These are phyloP conservation scores for Xylaria sp. DNA, from an alignment of 2,329 filamentous ascomycete genomes.

Conservation along the genomic window DNA sequence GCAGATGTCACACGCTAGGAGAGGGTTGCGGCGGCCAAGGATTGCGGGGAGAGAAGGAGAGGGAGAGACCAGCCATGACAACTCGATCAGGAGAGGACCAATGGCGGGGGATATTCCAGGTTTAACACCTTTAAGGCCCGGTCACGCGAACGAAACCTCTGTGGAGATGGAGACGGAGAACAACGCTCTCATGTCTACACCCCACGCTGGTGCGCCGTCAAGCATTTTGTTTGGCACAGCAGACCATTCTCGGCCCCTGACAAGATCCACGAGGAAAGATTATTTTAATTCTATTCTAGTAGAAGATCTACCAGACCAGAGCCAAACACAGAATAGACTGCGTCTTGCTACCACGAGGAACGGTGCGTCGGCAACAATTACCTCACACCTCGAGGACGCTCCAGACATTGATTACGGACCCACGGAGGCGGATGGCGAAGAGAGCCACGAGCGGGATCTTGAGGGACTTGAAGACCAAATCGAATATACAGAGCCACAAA, in stretches of 20 bases:
- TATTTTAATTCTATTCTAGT: conserved; percentile 30
- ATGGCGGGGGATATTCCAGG: not conserved
- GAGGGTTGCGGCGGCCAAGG: conserved; percentile 1
- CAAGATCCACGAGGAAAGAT: conserved; percentile 28
- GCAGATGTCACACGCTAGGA: conserved; percentile 19
- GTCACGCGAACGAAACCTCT: not conserved
- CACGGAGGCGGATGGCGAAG: conserved; percentile 18
- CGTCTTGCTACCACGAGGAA: conserved; percentile 23
- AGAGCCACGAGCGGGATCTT: not conserved
- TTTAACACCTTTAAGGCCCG: not conserved
- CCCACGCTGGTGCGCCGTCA: conserved; percentile 18
- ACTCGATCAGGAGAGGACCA: not conserved
- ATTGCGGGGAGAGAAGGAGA: not conserved
- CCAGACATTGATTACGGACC: conserved; percentile 36
- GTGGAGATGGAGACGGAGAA: conserved; percentile 13
- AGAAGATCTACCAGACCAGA: conserved; percentile 20
- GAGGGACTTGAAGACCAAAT: conserved; percentile 11
- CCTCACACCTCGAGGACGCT: conserved; percentile 42
- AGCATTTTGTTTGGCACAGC: conserved; percentile 16
- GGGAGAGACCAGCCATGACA: not conserved
- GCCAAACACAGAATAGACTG: conserved; percentile 35
- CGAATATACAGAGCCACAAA: not conserved
- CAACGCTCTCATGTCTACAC: conserved; percentile 26
- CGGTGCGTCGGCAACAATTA: not conserved
- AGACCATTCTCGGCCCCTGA: conserved; percentile 23